phyloP scores from a whole-genome alignment of 768 basidiomycete genomes.

The Suillus alpinus region DNA sequence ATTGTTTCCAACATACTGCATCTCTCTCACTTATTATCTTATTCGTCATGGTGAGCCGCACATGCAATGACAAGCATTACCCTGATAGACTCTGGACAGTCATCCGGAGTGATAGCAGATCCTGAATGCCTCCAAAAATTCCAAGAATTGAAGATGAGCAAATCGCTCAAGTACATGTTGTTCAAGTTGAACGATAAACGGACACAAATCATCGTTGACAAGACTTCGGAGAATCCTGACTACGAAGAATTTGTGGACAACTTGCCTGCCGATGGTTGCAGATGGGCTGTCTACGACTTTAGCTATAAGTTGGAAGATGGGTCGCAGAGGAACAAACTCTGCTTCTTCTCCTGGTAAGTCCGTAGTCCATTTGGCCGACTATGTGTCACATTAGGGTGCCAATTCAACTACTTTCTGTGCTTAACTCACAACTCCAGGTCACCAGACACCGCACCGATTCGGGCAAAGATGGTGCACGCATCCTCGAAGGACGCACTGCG shows the following conservation, averaged over 20 bases:
- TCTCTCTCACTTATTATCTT: background rate
- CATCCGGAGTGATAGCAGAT: conserved; percentile 47
- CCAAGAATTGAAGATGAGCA: conserved; percentile 20
- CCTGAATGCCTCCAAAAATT: conserved; percentile 41
- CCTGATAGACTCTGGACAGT: conserved; percentile 13
- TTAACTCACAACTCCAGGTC: conserved; percentile 50
- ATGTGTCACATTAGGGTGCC: background rate
- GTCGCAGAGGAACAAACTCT: conserved; percentile 79
- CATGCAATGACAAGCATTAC: background rate
- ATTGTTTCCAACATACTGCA: background rate
- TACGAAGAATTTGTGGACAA: conserved; percentile 76
- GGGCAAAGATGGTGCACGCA: conserved; percentile 91
- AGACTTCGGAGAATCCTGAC: conserved; percentile 45
- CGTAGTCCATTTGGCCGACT: background rate
- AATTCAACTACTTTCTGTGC: background rate
- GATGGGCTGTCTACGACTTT: conserved; percentile 94
- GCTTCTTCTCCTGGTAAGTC: conserved; percentile 82
- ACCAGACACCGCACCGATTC: conserved; percentile 81
- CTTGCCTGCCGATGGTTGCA: conserved; percentile 71
- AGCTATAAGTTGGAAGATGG: conserved; percentile 72
- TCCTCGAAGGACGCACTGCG: conserved; percentile 83
- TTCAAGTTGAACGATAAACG: conserved; percentile 59
- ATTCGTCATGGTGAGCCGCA: conserved; percentile 24
- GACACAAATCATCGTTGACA: conserved; percentile 77
- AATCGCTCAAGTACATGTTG: conserved; percentile 81